Evolutionary conservation across 1,284 basidiomycete species (phyloP).

Genomic region (Trichosporon sp.): DNA sequence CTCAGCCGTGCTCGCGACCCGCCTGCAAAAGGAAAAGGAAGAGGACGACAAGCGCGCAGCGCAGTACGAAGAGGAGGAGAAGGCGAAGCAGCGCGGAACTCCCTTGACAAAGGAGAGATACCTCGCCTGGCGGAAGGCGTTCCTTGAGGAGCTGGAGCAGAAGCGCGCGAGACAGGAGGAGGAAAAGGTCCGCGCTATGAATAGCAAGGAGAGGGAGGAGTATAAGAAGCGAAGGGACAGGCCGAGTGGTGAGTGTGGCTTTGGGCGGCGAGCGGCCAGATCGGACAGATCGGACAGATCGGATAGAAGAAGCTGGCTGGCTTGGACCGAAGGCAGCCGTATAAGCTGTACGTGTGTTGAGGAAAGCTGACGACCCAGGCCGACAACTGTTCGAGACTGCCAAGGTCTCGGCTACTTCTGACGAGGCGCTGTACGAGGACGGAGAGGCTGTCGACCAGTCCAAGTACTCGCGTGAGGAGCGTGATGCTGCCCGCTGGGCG

Average conservation of each 20-base stretch:
- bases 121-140: constrained; percentile 70
- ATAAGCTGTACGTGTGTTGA: neutral
- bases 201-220: constrained; percentile 84
- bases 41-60: constrained; percentile 67
- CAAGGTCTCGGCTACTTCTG: constrained; percentile 60
- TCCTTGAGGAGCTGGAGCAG: constrained; percentile 61
- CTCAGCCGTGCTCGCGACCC: constrained; percentile 58
- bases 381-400: constrained; percentile 83
- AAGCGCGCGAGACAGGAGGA: constrained; percentile 69
- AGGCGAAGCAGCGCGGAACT: constrained; percentile 80
- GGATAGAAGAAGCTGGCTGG: no score
- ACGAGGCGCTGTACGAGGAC: constrained; percentile 70
- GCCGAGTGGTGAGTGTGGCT: constrained; percentile 63
- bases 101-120: constrained; percentile 80
- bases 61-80: constrained; percentile 76
- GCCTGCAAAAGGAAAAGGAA: constrained; percentile 57
- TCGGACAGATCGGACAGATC: no score
- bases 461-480: constrained; percentile 68
- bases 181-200: constrained; percentile 68
- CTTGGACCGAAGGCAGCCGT: no score
- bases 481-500: constrained; percentile 59
- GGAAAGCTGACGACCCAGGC: constrained; percentile 53
- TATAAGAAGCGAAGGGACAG: constrained; percentile 62
- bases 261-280: no score
- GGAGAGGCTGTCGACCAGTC: constrained; percentile 79